phyloP scores from a whole-genome alignment of 371 early-diverging fungal genomes.

The Apophysomyces variabilis region DNA sequence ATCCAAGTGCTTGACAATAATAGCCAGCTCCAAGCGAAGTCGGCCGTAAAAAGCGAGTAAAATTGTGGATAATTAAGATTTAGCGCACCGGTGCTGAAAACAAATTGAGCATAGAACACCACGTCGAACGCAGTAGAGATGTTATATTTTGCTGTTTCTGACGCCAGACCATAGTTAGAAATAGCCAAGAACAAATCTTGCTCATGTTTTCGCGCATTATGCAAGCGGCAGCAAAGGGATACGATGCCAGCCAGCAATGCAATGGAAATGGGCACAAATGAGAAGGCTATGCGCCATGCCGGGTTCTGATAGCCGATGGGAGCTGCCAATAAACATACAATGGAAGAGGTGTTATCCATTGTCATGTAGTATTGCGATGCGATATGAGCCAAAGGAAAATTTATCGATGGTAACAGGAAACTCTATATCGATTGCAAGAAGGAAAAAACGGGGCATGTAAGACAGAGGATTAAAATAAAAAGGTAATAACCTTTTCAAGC shows the following conservation, averaged over 20 bases:
- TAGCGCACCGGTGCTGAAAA: constrained; percentile 47
- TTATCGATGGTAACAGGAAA: background rate
- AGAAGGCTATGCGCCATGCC: constrained; percentile 39
- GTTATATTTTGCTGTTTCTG: constrained; percentile 52
- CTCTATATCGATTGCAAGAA: background rate
- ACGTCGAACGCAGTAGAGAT: constrained; percentile 61
- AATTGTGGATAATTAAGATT: constrained; percentile 45
- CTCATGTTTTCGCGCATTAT: constrained; percentile 36
- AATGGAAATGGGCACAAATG: constrained; percentile 47
- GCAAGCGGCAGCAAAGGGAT: constrained; percentile 37
- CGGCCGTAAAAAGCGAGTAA: constrained; percentile 41
- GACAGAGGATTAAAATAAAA: background rate
- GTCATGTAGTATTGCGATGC: background rate
- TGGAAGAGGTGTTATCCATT: background rate
- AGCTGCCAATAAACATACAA: constrained; percentile 33
- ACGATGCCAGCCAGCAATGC: constrained; percentile 44
- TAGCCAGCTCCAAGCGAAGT: constrained; percentile 48
- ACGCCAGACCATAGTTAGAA: constrained; percentile 56
- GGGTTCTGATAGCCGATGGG: constrained; percentile 56
- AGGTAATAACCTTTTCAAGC: background rate
- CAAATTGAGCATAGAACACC: constrained; percentile 58
- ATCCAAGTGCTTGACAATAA: constrained; percentile 18
- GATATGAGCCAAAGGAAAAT: background rate
- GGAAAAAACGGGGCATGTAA: background rate
- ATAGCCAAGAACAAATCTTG: constrained; percentile 51